Evolutionary conservation across 2,329 filamentous ascomycete species (phyloP), one percentile per base, ranked within the genome.

Genomic region (Paecilomyces formosus): DNA sequence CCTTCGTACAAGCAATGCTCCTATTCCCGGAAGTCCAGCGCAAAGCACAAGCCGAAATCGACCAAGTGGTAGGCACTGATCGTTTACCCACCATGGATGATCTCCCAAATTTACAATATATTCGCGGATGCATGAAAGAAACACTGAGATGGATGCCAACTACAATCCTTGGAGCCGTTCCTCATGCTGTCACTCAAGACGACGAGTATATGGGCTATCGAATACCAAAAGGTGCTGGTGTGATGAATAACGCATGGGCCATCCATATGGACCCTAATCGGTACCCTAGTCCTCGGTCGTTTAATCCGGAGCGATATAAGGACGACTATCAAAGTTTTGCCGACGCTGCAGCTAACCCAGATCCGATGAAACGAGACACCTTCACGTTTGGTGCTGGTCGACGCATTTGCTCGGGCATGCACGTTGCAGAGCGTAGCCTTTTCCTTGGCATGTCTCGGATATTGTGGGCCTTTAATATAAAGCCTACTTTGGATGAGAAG

Each of bases 401-500:
- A 7, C 71, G 80, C 7, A 72, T 78, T 33, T 82, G 80, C 58
- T 72, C 74, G 0, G 80, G 80, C 0, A 74, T 81, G 61, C 80
- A 83, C 45, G 72, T 83, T 1, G 79, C 78, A 0, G 75, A 79
- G 31, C 76, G 80, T 0, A 82, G 77, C 0, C 73, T 83, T 0
- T 67, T 70, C 4, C 69, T 79, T 7, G 76, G 74, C 39, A 76
- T 80, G 9, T 74, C 78, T 0, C 73, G 77, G 1, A 71, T 80
- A 0, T 64, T 85, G 0, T 85, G 82, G 82, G 81, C 75, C 0
- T 85, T 84, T 56, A 65, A 79, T 0, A 66, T 80, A 5, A 61
- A 57, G 30, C 56, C 54, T 2, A 74, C 74, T 11, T 59, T 71
- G 3, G 62, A 68, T 56, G 51, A 60, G 58, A 59, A 67, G 33